Base-by-base conservation (phyloP, 495 filamentous ascomycete genomes). In the Jackrogersella multiformis region DNA sequence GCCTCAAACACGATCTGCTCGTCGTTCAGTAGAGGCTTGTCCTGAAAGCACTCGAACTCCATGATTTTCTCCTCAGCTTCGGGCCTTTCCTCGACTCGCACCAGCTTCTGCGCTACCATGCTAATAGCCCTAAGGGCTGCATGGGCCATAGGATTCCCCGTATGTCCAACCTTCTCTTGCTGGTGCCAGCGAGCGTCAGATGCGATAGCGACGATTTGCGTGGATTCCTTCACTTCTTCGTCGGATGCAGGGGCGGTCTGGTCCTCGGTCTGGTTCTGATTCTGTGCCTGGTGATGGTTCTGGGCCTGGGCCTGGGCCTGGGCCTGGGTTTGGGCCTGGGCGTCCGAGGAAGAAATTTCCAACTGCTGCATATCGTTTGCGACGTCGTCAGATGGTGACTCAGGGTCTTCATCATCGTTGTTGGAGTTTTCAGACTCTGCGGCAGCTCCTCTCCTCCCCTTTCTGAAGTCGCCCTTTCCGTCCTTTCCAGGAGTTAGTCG, bases 61-160 rank as follows among this genome's bases (percentile, higher is more conserved):
- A 82, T 73, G 10, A 77, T 72, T 2, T 70, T 63, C 5, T 60
- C 41, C 23, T 69, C 56, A 2, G 26, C 32, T 1, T 73, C 66
- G 54, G 69, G 45, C 45, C 70, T 68, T 46, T 77, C 69, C 56
- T 83, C 81, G 26, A 77, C 73, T 15, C 78, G 74, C 23, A 83
- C 89, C 72, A 86, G 69, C 71, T 89, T 91, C 62, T 87, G 86
- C 1, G 92, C 91, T 58, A 98, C 87, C 78, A 97, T 89, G 60
- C 88, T 93, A 61, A 95, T 90, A n/a, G 88, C 92, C 51, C 96
- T 84, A 84, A 97, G 88, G 10, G 91, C 84, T 5, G 92, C 86
- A 72, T 99, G 95, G 13, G 89, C 86, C 81, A 93, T 89, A 1
- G 88, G 85, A 57, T 95, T 93, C 39, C 91, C 92, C 30, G 62